phyloP scores from a whole-genome alignment of 2,329 filamentous ascomycete genomes.

The Emergomyces orientalis region DNA sequence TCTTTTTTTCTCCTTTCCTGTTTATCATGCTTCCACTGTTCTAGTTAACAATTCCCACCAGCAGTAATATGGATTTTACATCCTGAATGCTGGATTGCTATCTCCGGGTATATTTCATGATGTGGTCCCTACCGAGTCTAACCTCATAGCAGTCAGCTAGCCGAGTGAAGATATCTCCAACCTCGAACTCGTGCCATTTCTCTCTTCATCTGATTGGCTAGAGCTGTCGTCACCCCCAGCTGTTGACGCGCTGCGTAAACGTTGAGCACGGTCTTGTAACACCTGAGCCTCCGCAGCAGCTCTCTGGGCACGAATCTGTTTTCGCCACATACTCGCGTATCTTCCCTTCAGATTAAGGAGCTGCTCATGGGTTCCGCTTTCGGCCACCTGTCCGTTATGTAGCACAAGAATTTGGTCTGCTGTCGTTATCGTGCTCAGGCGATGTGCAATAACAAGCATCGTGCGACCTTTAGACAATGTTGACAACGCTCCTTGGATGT shows the following conservation, averaged over 20 bases:
- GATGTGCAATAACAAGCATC: constrained; percentile 88
- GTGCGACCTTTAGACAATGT: constrained; percentile 78
- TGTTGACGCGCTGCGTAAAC: constrained; percentile 34
- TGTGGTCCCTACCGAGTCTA: constrained; percentile 5
- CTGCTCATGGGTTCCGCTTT: constrained; percentile 70
- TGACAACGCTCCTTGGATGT: constrained; percentile 79
- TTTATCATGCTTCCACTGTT: constrained; percentile 1
- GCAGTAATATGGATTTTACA: constrained; percentile 5
- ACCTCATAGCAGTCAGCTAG: constrained; percentile 11
- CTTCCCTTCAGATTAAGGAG: constrained; percentile 60
- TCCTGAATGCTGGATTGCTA: background rate
- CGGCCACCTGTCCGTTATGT: constrained; percentile 64
- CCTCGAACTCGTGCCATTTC: constrained; percentile 9
- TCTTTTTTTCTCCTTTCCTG: constrained; percentile 10
- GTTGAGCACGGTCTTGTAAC: constrained; percentile 36
- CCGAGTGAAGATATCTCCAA: constrained; percentile 12
- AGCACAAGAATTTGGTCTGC: constrained; percentile 79
- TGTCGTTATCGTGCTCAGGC: constrained; percentile 74
- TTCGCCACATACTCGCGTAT: constrained; percentile 81
- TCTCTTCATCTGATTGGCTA: constrained; percentile 42
- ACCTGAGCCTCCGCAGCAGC: constrained; percentile 53
- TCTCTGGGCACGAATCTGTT: constrained; percentile 70
- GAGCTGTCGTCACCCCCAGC: constrained; percentile 36
- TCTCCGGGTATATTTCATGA: background rate
- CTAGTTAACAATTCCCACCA: background rate